Conservation (phyloP, 2,329 filamentous ascomycete species). For the Geosmithia morbida region DNA sequence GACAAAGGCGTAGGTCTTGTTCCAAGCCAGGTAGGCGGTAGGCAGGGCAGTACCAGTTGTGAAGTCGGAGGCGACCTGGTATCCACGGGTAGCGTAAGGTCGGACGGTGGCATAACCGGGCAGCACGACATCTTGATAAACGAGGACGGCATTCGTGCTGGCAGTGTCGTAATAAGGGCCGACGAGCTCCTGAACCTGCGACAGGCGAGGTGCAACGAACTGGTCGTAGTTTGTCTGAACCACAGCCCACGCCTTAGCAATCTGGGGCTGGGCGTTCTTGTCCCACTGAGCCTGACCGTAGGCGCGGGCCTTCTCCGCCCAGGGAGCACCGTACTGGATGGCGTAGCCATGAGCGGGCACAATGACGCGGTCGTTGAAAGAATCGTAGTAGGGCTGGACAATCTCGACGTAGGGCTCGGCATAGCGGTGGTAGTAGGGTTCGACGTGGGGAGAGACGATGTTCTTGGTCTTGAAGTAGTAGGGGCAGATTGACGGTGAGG, state of each 20-base stretch:
- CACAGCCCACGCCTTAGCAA: slow-evolving; percentile 48
- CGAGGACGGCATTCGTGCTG: slow-evolving; percentile 46
- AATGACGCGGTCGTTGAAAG: slow-evolving; percentile 48
- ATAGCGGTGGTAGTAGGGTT: slow-evolving; percentile 77
- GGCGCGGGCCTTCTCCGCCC: slow-evolving; percentile 50
- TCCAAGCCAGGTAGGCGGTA: slow-evolving; percentile 55
- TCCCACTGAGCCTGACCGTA: slow-evolving; percentile 64
- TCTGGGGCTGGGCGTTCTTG: slow-evolving; percentile 58
- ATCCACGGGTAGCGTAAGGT: slow-evolving; percentile 60
- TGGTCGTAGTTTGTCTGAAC: slow-evolving; percentile 54
- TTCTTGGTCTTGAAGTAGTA: slow-evolving; percentile 60
- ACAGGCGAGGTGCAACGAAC: slow-evolving; percentile 59
- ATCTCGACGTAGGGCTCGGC: slow-evolving; percentile 69
- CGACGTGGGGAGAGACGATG: slow-evolving; percentile 54
- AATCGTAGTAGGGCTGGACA: slow-evolving; percentile 60
- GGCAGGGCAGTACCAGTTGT: slow-evolving; percentile 58
- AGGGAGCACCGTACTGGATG: slow-evolving; percentile 62
- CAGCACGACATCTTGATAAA: slow-evolving; percentile 58
- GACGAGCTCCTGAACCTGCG: slow-evolving; percentile 39
- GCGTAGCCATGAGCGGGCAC: slow-evolving; percentile 53
- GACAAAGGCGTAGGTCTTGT: slow-evolving; percentile 54
- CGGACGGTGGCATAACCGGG: slow-evolving; percentile 62
- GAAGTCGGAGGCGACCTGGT: slow-evolving; percentile 51
- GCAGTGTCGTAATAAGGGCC: slow-evolving; percentile 61
- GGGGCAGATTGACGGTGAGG: slow-evolving; percentile 67